Evolutionary conservation across 1,284 basidiomycete genomes (phyloP).

Genomic region (Entoloma clypeatum): DNA sequence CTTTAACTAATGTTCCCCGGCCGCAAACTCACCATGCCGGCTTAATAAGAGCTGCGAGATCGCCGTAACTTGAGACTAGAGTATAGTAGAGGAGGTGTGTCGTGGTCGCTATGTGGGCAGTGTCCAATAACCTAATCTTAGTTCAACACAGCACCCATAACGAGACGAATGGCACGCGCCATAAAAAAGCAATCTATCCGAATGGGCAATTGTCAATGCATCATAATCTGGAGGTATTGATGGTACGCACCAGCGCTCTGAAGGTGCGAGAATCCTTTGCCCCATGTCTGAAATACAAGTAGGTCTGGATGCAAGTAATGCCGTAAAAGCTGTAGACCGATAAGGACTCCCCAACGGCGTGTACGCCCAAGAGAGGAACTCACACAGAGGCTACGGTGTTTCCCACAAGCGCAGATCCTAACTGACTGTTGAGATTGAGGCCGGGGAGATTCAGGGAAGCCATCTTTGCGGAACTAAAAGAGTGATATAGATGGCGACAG

Average conservation of each 20-base stretch:
- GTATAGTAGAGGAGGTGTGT: constrained; percentile 33
- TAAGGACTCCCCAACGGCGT: neutral
- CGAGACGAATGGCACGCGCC: too few relatives aligned
- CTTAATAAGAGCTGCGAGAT: constrained; percentile 19
- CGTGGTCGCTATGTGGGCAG: constrained; percentile 29
- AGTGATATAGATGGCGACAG: too few relatives aligned
- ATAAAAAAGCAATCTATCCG: constrained; percentile 25
- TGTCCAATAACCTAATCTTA: constrained; percentile 32
- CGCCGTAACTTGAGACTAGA: constrained; percentile 29
- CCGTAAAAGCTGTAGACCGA: constrained; percentile 28
- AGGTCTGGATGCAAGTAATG: constrained; percentile 32
- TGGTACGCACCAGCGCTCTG: constrained; percentile 20
- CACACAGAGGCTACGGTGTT: constrained; percentile 17
- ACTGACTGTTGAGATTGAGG: constrained; percentile 16
- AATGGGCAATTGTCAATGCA: neutral
- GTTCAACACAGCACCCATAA: too few relatives aligned
- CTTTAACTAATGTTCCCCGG: too few relatives aligned
- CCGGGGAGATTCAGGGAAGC: constrained; percentile 4
- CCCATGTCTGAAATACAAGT: constrained; percentile 27
- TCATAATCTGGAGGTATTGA: neutral
- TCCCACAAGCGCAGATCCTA: constrained; percentile 19
- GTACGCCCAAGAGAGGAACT: neutral
- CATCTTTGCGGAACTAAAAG: too few relatives aligned
- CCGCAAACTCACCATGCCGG: constrained; percentile 26
- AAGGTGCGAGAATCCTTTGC: constrained; percentile 22